Percentiles rank a stretch among this genome's conserved stretches.
phyloP scores from a whole-genome alignment of 1,139 yeast species.

The Wickerhamiella infanticola region DNA sequence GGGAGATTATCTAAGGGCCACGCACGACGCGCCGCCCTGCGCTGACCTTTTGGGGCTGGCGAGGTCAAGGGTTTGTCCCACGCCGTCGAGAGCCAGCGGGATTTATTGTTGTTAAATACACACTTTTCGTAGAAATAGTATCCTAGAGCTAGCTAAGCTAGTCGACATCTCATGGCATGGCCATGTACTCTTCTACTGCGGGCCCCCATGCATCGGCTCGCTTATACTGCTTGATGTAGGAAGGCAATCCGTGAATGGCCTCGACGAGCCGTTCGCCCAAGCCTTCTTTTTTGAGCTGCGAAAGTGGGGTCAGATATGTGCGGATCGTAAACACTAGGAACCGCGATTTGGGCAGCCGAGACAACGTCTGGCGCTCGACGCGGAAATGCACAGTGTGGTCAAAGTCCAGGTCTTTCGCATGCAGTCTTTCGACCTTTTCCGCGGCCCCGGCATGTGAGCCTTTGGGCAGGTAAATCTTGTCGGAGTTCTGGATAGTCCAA shows the following conservation, averaged over 20 bases:
- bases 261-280: slow-evolving; percentile 28
- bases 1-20: not conserved
- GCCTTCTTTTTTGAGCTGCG: slow-evolving; percentile 38
- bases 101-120: too few species aligned
- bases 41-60: too few species aligned
- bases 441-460: slow-evolving; percentile 28
- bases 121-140: too few species aligned
- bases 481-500: slow-evolving; percentile 46
- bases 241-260: slow-evolving; percentile 48
- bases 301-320: slow-evolving; percentile 51
- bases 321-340: slow-evolving; percentile 46
- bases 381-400: slow-evolving; percentile 37
- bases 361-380: slow-evolving; percentile 46
- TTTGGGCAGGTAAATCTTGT: slow-evolving; percentile 33
- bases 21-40: not conserved
- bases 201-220: slow-evolving; percentile 49
- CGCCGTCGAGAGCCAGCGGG: too few species aligned
- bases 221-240: slow-evolving; percentile 43
- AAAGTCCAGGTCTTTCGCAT: slow-evolving; percentile 37
- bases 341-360: slow-evolving; percentile 39
- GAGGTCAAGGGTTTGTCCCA: too few species aligned
- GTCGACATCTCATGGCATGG: not conserved
- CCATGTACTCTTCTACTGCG: slow-evolving; percentile 37
- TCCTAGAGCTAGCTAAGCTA: too few species aligned
- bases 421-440: slow-evolving; percentile 23